Conservation (phyloP, 2,329 filamentous ascomycete genomes). For the Neonectria punicea region DNA sequence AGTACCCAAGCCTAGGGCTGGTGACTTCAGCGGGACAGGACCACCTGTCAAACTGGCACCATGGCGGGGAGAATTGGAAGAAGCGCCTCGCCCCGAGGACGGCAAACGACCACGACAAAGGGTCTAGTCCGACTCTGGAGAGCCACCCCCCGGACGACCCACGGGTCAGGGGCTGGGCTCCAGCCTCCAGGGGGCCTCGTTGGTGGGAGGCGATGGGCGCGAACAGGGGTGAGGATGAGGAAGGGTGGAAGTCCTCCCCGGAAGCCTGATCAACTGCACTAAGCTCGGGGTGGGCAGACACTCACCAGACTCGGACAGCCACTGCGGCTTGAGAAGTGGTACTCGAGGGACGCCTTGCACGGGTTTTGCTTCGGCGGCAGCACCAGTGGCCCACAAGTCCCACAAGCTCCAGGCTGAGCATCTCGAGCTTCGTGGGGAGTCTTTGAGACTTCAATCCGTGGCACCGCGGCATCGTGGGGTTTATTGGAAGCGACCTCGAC, state of each 20-base stretch:
- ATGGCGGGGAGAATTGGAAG: slow-evolving; percentile 40
- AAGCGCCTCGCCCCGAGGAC: slow-evolving; percentile 37
- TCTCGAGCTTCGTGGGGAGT: slow-evolving; percentile 21
- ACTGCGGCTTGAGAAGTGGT: slow-evolving; percentile 30
- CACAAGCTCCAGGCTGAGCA: slow-evolving; percentile 5
- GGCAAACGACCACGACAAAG: slow-evolving; percentile 29
- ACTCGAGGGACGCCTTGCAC: slow-evolving; percentile 24
- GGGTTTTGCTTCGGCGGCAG: slow-evolving; percentile 10
- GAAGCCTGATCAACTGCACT: slow-evolving; percentile 32
- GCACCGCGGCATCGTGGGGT: slow-evolving; percentile 22
- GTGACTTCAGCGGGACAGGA: slow-evolving; percentile 36
- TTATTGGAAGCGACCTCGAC: slow-evolving; percentile 3
- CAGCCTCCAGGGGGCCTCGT: slow-evolving; percentile 19
- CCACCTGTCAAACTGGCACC: slow-evolving; percentile 43
- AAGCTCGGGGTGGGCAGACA: slow-evolving; percentile 31
- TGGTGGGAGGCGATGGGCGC: slow-evolving; percentile 21
- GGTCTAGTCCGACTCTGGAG: slow-evolving; percentile 21
- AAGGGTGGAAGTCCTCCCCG: slow-evolving; percentile 16
- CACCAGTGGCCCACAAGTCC: slow-evolving; percentile 11
- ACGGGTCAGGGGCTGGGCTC: slow-evolving; percentile 25
- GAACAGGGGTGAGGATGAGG: slow-evolving; percentile 20
- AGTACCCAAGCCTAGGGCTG: slow-evolving; percentile 23
- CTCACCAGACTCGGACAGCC: slow-evolving; percentile 13
- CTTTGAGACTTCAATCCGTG: background rate
- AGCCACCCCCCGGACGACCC: slow-evolving; percentile 32